Evolutionary conservation across 1,284 basidiomycete species (phyloP), one percentile per base, ranked within the genome.

Genomic region (Ceratobasidium sp.): DNA sequence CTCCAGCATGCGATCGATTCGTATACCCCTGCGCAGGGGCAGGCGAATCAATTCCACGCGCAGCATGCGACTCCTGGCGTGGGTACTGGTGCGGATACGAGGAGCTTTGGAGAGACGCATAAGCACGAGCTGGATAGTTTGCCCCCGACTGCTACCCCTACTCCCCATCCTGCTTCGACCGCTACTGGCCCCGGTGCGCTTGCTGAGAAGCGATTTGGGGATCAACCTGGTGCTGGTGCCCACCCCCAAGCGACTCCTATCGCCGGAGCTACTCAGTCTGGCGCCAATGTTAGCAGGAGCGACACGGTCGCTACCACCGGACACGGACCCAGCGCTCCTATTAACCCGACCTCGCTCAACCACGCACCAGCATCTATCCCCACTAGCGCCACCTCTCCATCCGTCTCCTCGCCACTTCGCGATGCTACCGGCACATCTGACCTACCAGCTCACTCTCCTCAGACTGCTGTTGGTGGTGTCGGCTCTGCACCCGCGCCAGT

Each of bases 51-150:
- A 31, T 67, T 59, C 69, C 31, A 57, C 85, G 33, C 84, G 93
- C 19, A 82, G 84, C 36, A 80, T 86, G 29, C 86, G 8, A 77
- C 78, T 15, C 77, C 83, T 22, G 79, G 83, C 31, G 84, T 91
- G 89, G 2, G 74, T 24, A 54, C 33, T 8, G 73, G 66, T 7
- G 66, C 59, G 15, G 90, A 94, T 79, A 92, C 91, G 0, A 88
- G 87, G 71, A 92, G 90, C 81, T 94, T 94, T 79, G 93, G 93
- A 9, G 91, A 91, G 81, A 93, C 89, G 51, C 93, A 94, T 79
- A 91, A 91, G 1, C 86, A 84, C 53, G 93, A 94, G 82, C 85
- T 94, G 27, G 87, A 86, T 17, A 85, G 84, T 77, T 89, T 69
- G 14, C 75, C 75, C 29, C 72, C 72, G 36, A 74, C 72, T 15